Evolutionary conservation across 139 green algal species (phyloP).

Genomic region (Gonium pectorale): DNA sequence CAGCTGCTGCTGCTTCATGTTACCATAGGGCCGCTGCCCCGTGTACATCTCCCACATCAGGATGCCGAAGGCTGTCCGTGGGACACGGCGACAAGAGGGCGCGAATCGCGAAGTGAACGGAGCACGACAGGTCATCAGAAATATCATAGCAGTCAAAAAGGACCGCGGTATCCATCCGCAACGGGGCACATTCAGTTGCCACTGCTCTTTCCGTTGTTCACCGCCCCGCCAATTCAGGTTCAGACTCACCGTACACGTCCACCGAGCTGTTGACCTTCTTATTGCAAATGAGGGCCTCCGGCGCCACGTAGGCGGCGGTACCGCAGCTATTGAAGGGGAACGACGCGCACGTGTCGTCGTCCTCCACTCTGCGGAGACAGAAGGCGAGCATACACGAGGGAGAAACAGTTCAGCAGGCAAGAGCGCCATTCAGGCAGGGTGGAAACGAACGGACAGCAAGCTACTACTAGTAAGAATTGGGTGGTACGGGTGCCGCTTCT

Average conservation of each 20-base stretch:
- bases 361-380: conserved; percentile 53
- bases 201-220: too few relatives aligned
- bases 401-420: too few relatives aligned
- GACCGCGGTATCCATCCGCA: too few relatives aligned
- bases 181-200: too few relatives aligned
- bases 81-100: background rate
- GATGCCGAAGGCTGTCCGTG: conserved; percentile 53
- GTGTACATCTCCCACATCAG: conserved; percentile 68
- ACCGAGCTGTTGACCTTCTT: conserved; percentile 73
- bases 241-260: conserved; percentile 61
- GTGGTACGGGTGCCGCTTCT: too few relatives aligned
- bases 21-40: conserved; percentile 59
- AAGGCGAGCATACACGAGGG: too few relatives aligned
- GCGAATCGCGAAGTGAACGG: too few relatives aligned
- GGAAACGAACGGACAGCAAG: too few relatives aligned
- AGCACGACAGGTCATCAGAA: too few relatives aligned
- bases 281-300: conserved; percentile 70
- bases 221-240: conserved; percentile 9
- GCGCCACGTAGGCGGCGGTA: conserved; percentile 71
- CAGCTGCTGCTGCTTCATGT: conserved; percentile 73
- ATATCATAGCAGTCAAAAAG: too few relatives aligned
- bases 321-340: conserved; percentile 78
- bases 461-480: too few relatives aligned
- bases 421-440: too few relatives aligned
- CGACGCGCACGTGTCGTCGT: conserved; percentile 63